Base-by-base conservation (phyloP, 225 moss, liverwort and hornwort genomes). In the Antitrichia curtipendula region DNA sequence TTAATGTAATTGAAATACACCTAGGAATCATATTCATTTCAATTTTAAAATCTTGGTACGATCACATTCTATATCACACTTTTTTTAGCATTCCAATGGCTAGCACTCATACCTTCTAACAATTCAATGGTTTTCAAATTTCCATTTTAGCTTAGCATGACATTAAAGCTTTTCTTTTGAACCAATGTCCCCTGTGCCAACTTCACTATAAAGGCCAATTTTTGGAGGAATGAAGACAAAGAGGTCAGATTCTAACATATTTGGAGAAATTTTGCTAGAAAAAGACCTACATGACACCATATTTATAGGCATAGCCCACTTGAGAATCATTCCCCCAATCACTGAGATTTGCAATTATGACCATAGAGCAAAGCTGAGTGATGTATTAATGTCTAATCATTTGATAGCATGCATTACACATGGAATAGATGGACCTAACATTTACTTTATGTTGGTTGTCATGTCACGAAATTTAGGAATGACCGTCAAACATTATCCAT, bases 311-410 rank as follows among this genome's bases (percentile, higher is more conserved):
- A 13, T 61, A 60, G 24, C 31, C 31, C 5, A 45, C 43, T 60
- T 0, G 0, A 60, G 20, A 61, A 2, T 27, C 20, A 20, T 45
- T 10, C 6, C 5, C 13, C 2, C 45, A 41, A 10, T 62, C 3
- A 2, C 62, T 45, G 23, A 45, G 32, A 80, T 34, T 32, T 32
- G 18, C 45, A 62, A 62, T 45, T 10, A 62, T 62, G 62, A 81
- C 15, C 9, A 10, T 10, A 47, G 2, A 34, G 3, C 4, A 81
- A 62, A 47, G 60, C 47, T 47, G 16, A 62, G 18, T 62, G 62
- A 34, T 16, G 3, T 12, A 34, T 12, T n/a, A n/a, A 8, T 8
- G 9, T 1, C 0, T 18, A 61, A 81, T 62, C 21, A 29, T 78
- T 61, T 9, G 31, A 47, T 23, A 13, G n/a, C 10, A 2, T 10